These are phyloP conservation scores for Teratosphaeria epicoccoides DNA, from an alignment of 2,329 filamentous ascomycete species.

Conservation along the genomic window DNA sequence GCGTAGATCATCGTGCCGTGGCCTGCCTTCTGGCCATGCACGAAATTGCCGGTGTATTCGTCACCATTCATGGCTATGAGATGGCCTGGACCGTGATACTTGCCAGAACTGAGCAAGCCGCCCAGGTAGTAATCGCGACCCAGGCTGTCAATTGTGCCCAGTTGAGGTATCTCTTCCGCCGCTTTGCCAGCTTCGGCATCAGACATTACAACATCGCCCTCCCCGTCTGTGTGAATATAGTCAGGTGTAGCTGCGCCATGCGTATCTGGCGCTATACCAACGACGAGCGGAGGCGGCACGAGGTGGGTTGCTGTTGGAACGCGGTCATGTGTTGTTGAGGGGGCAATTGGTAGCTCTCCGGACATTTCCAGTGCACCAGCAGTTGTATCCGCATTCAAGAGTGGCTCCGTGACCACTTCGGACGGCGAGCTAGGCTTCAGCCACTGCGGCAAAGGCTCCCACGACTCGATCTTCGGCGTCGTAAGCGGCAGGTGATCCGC, in stretches of 20 bases:
- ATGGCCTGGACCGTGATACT: conserved; percentile 44
- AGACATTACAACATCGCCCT: conserved; percentile 24
- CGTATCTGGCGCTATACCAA: background rate
- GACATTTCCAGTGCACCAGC: background rate
- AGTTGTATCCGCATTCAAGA: background rate
- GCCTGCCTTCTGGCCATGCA: conserved; percentile 43
- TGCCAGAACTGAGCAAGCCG: conserved; percentile 31
- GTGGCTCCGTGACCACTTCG: background rate
- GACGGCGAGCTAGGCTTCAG: background rate
- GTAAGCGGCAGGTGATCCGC: conserved; percentile 4
- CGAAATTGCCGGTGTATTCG: conserved; percentile 46
- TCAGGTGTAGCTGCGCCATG: conserved; percentile 3
- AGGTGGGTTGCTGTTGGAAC: background rate
- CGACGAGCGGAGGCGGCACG: background rate
- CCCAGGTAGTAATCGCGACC: conserved; percentile 48
- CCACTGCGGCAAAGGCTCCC: background rate
- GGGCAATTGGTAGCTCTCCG: conserved; percentile 1
- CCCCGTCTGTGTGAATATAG: conserved; percentile 28
- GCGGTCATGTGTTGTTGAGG: background rate
- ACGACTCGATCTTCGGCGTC: background rate
- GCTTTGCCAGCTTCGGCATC: conserved; percentile 14
- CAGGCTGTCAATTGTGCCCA: conserved; percentile 37
- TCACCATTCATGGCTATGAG: conserved; percentile 45
- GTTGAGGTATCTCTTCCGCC: background rate
- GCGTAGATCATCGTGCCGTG: conserved; percentile 46